Evolutionary conservation across 306 rosid species (phyloP), one percentile per base, ranked within the genome.

Genomic region (Quercus dentata): DNA sequence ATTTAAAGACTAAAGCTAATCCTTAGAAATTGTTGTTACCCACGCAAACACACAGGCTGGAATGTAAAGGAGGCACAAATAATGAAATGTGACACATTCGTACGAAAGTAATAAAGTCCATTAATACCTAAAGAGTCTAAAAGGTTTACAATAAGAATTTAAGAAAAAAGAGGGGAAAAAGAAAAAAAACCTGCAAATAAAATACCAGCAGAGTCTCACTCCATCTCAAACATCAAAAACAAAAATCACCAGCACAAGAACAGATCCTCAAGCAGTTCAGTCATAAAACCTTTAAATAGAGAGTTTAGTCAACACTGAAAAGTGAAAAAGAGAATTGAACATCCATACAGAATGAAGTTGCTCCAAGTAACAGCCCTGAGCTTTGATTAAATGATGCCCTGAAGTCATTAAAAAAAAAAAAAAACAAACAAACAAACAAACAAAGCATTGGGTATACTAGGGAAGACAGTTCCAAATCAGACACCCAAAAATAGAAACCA

Each of bases 321-420:
- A 51, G 35, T 17, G 23, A 44, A 23, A 44, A 71, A 21, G 38
- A 25, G 38, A 14, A 46, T 15, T 15, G 21, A 51, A 71, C 41
- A 46, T 13, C 58, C 38, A 49, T 35, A 18, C 6, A 19, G 20
- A 69, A 71, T 35, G 75, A 71, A 51, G 59, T 54, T 20, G 61
- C 44, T 17, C 28, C 59, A 52, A 18, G 9, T 49, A 21, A 13
- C 57, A 23, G 44, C 17, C 17, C 56, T 44, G 75, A 15, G 12
- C 12, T 71, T 52, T 74, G 73, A 76, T 54, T 79, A 69, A 71
- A 38, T 72, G 76, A 57, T 64, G 73, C 72, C 82, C 65, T 69
- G 62, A 74, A 74, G 74, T 76, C 33, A 23, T 55, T 12, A 41
- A 74, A 75, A 56, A 56, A 71, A 68, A 35, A 35, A 6, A 35